Evolutionary conservation across 352 stramenopile species (phyloP), one percentile per base, ranked within the genome.

Genomic region (Phytopythium aichiense): DNA sequence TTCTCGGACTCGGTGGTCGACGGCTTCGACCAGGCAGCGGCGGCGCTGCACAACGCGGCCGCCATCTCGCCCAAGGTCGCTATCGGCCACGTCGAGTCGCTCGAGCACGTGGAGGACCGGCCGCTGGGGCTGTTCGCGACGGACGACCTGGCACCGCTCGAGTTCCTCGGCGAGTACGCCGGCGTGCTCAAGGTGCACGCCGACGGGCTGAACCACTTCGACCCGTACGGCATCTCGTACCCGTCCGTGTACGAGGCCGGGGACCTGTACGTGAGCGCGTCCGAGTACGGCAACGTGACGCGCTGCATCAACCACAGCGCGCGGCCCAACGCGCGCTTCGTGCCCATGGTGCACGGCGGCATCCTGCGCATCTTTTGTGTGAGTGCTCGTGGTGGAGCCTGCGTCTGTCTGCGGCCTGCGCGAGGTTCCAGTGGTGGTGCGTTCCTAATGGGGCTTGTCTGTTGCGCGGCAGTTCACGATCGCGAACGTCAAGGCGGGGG

Each of bases 291-390:
- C 68, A 93, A 93, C 64, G 65, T 72, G 53, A 91, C 89, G 23
- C 84, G 81, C 35, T 91, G 84, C 63, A 88, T 91, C 58, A 91
- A 93, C 61, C 84, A 92, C 68, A 91, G 79, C 64, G 67, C 60
- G 16, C 63, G 63, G 7, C 74, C 80, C 33, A 92, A 89, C 61
- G 77, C 80, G 9, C 71, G 68, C 52, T 91, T 92, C 56, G 66
- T 77, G 40, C 79, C 81, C 7, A 88, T 90, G 76, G 66, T 91
- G 35, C 69, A 83, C 45, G 65, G 71, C 31, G 84, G 80, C 31
- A 79, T 91, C 58, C 74, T 93, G 38, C 79, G 80, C 60, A 87
- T 93, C 37, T 88, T 89, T 59, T 92, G 84, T 42, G 81, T 92
- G 72, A 61, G 83, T 83, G n/a, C 13, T 1, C 16, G 20, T 20